Percentiles rank a stretch among this genome's conserved stretches.
phyloP scores from a whole-genome alignment of 108 stramenopile species.

The Cyclostephanos invisitatus region DNA sequence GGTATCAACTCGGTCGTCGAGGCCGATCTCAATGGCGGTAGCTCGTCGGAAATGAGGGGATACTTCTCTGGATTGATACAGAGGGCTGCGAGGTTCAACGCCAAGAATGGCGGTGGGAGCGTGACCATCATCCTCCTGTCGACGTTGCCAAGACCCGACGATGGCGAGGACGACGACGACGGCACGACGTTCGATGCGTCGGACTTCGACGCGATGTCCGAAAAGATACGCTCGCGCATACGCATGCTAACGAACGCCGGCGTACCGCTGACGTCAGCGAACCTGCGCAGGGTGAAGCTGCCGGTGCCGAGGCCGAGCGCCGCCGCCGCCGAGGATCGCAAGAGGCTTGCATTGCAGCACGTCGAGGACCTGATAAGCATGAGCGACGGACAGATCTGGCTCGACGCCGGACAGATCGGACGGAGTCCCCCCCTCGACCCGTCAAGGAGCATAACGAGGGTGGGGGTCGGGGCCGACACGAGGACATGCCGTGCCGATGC shows the following conservation, averaged over 20 bases:
- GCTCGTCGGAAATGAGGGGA: conserved; percentile 87
- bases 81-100: conserved; percentile 82
- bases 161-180: conserved; percentile 23
- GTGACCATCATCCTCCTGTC: conserved; percentile 75
- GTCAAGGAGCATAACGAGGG: conserved; percentile 78
- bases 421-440: conserved; percentile 81
- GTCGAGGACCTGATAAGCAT: conserved; percentile 90
- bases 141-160: conserved; percentile 51
- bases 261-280: conserved; percentile 80
- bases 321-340: conserved; percentile 53
- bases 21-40: conserved; percentile 77
- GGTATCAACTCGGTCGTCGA: conserved; percentile 82
- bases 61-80: conserved; percentile 87
- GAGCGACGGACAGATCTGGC: conserved; percentile 90
- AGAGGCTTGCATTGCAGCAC: conserved; percentile 79
- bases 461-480: conserved; percentile 90
- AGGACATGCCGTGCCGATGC: conserved; percentile 80
- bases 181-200: conserved; percentile 55
- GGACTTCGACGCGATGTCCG: conserved; percentile 69
- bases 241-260: conserved; percentile 65
- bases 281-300: conserved; percentile 79
- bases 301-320: conserved; percentile 67
- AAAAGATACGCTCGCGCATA: conserved; percentile 69
- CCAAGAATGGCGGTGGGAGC: conserved; percentile 74
- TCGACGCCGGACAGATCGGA: conserved; percentile 56